Percentiles rank a stretch among this genome's conserved stretches.
Evolutionary conservation across 768 basidiomycete genomes (phyloP).

Genomic region (Hygrophoropsis aurantiaca): DNA sequence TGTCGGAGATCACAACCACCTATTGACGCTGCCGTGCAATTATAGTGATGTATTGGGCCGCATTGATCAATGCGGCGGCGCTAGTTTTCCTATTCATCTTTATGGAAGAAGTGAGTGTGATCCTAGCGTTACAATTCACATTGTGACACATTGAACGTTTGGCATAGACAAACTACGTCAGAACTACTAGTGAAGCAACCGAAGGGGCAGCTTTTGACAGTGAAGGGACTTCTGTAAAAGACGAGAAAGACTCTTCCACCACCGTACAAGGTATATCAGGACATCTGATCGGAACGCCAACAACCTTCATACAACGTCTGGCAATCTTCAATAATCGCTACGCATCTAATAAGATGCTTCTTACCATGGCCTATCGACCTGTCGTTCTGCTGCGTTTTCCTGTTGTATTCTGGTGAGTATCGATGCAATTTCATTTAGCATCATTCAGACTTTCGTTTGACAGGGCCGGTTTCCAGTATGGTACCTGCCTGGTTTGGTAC

Average conservation of each 20-base stretch:
- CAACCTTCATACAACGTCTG: conserved; percentile 12
- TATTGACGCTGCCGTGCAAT: no score
- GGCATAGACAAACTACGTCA: conserved; percentile 15
- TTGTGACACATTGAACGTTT: not conserved
- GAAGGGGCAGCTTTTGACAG: conserved; percentile 3
- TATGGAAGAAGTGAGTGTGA: conserved; percentile 17
- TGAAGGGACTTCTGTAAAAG: conserved; percentile 4
- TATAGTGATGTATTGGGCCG: conserved; percentile 18
- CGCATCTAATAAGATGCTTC: conserved; percentile 16
- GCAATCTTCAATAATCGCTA: conserved; percentile 14
- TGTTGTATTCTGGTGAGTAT: conserved; percentile 16
- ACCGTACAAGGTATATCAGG: conserved; percentile 6
- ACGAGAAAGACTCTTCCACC: conserved; percentile 10
- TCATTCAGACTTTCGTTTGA: not conserved
- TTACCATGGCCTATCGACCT: conserved; percentile 19
- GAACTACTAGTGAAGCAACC: conserved; percentile 15
- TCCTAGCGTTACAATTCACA: not conserved
- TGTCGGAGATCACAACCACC: no score
- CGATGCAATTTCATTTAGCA: not conserved
- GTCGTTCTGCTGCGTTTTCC: conserved; percentile 17
- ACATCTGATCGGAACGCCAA: conserved; percentile 11
- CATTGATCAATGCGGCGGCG: conserved; percentile 16
- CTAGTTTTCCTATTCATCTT: conserved; percentile 15
- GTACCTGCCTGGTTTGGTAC: conserved; percentile 20
- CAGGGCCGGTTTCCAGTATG: conserved; percentile 22